Percentiles rank a stretch among this genome's conserved stretches.
Conservation (phyloP, 768 basidiomycete genomes). For the Naematelia aurantialba region DNA sequence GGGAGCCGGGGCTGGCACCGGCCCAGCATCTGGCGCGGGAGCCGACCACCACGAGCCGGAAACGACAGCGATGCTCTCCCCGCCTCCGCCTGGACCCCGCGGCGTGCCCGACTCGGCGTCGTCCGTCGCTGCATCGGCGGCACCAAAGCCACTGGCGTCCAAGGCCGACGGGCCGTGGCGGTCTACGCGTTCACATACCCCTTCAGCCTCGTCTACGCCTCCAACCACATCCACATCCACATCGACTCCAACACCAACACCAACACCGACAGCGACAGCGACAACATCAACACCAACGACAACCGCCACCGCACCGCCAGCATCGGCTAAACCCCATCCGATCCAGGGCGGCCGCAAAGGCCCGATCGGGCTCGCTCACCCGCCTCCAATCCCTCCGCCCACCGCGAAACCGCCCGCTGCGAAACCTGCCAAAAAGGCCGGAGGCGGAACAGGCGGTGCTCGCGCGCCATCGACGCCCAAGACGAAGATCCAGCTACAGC, state of each 20-base stretch:
- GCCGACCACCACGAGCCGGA: background rate
- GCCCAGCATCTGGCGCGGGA: background rate
- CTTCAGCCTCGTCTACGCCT: constrained; percentile 1
- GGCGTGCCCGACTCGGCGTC: constrained; percentile 1
- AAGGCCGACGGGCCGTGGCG: background rate
- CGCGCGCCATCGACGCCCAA: constrained; percentile 5
- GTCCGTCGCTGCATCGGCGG: background rate
- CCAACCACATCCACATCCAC: constrained; percentile 1
- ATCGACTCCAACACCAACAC: background rate
- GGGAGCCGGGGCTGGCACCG: background rate
- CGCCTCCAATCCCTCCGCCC: constrained; percentile 14
- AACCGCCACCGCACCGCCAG: background rate
- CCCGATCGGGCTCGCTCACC: constrained; percentile 32
- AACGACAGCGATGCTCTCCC: background rate
- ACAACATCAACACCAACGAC: constrained; percentile 1
- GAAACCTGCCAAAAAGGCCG: background rate
- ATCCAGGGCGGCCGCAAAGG: constrained; percentile 30
- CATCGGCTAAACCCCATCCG: constrained; percentile 19
- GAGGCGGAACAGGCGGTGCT: background rate
- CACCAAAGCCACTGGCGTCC: background rate
- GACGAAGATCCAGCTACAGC: background rate
- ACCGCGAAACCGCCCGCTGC: background rate
- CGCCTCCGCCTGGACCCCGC: background rate
- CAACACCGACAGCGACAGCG: background rate
- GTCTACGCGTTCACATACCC: background rate